phyloP scores from a whole-genome alignment of 2,329 filamentous ascomycete genomes.

The Paramyrothecium sp. region DNA sequence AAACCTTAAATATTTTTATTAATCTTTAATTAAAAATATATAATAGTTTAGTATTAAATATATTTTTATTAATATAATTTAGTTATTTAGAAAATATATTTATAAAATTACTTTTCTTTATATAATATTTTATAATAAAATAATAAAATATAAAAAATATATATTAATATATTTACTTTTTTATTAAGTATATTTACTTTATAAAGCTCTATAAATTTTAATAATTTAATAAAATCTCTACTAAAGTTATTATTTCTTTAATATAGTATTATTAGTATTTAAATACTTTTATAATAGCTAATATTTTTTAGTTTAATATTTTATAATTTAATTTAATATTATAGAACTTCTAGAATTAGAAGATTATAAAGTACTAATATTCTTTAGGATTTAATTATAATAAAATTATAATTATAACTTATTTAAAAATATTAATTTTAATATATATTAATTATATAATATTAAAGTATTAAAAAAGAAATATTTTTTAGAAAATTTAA shows the following conservation, averaged over 20 bases:
- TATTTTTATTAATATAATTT: not conserved
- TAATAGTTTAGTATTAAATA: not conserved
- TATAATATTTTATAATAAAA: not conserved
- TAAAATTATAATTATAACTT: slow-evolving; percentile 1
- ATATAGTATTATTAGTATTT: not conserved
- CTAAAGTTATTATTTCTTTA: not conserved
- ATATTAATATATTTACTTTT: not conserved
- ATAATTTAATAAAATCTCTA: not conserved
- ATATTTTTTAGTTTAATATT: not conserved
- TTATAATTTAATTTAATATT: not conserved
- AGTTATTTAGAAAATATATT: not conserved
- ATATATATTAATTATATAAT: not conserved
- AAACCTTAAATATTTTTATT: not conserved
- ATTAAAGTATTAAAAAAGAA: slow-evolving; percentile 4
- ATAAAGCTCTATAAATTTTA: not conserved
- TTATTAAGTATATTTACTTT: not conserved
- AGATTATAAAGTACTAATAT: not conserved
- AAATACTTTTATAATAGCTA: not conserved
- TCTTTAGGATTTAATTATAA: not conserved
- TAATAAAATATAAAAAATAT: not conserved
- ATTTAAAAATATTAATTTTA: not conserved
- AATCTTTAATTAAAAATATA: not conserved
- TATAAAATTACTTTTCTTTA: not conserved
- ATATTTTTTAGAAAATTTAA: not conserved
- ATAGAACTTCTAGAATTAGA: not conserved